Conservation (phyloP, 164 flowering plant genomes). For the Sextonia rubra region DNA sequence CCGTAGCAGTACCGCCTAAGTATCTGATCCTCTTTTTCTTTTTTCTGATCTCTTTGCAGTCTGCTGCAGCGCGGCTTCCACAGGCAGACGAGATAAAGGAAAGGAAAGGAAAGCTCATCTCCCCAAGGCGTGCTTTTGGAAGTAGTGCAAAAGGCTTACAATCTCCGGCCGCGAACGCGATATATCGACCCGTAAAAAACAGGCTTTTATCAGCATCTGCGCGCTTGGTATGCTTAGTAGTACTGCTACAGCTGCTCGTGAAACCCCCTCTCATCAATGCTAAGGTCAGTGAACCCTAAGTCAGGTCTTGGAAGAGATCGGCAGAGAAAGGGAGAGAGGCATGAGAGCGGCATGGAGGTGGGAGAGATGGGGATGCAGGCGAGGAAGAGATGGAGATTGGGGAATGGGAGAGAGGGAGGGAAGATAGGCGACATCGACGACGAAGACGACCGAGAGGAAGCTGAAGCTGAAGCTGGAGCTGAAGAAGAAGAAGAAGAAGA, state of each 20-base stretch:
- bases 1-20: slow-evolving; percentile 8
- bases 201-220: slow-evolving; percentile 7
- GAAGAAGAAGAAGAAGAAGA: slow-evolving; percentile 16
- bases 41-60: not conserved
- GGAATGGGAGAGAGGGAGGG: slow-evolving; percentile 29
- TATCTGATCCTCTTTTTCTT: slow-evolving; percentile 10
- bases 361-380: slow-evolving; percentile 50
- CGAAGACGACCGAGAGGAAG: not conserved
- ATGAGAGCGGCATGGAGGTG: slow-evolving; percentile 75
- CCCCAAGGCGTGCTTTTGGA: slow-evolving; percentile 19
- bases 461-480: slow-evolving; percentile 10
- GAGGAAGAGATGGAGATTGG: slow-evolving; percentile 46
- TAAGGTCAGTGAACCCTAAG: slow-evolving; percentile 28
- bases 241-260: slow-evolving; percentile 7
- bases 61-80: slow-evolving; percentile 1
- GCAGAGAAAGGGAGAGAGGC: slow-evolving; percentile 26
- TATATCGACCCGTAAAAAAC: slow-evolving; percentile 19
- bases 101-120: slow-evolving; percentile 19
- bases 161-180: slow-evolving; percentile 20
- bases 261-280: slow-evolving; percentile 57
- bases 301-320: slow-evolving; percentile 2
- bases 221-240: not conserved
- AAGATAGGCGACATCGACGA: slow-evolving; percentile 19
- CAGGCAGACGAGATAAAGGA: not conserved
- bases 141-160: slow-evolving; percentile 21